Evolutionary conservation across 768 basidiomycete genomes (phyloP).

Genomic region (Mycena amicta): DNA sequence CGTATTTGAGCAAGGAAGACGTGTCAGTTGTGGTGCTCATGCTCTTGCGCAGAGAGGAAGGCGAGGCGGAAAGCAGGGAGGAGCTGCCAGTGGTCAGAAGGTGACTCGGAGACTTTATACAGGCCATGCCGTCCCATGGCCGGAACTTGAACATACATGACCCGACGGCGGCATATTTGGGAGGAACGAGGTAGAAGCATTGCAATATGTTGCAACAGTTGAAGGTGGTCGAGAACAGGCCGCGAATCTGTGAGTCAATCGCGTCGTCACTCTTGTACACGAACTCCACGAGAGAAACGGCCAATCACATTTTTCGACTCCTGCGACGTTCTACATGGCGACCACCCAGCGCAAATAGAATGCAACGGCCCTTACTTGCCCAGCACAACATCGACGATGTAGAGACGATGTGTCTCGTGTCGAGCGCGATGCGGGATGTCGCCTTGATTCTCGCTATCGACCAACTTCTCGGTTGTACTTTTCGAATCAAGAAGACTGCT

Average conservation of each 20-base stretch:
- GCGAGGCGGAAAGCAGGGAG: background rate
- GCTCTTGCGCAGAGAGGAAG: background rate
- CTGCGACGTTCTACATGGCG: no score
- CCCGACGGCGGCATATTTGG: background rate
- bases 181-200: background rate
- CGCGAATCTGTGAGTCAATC: background rate
- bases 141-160: background rate
- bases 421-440: background rate
- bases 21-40: constrained; percentile 15
- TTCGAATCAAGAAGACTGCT: background rate
- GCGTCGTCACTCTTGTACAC: background rate
- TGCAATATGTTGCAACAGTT: no score
- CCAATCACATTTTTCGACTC: no score
- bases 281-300: no score
- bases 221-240: background rate
- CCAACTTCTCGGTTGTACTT: background rate
- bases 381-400: background rate
- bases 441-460: no score
- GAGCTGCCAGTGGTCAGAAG: background rate
- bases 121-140: background rate
- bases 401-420: background rate
- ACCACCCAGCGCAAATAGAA: no score
- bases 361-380: no score
- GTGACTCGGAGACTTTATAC: no score
- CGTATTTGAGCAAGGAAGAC: constrained; percentile 39